Evolutionary conservation across 2,329 filamentous ascomycete genomes (phyloP), one percentile per base, ranked within the genome.

Genomic region (Pyrenophora tritici-repentis): DNA sequence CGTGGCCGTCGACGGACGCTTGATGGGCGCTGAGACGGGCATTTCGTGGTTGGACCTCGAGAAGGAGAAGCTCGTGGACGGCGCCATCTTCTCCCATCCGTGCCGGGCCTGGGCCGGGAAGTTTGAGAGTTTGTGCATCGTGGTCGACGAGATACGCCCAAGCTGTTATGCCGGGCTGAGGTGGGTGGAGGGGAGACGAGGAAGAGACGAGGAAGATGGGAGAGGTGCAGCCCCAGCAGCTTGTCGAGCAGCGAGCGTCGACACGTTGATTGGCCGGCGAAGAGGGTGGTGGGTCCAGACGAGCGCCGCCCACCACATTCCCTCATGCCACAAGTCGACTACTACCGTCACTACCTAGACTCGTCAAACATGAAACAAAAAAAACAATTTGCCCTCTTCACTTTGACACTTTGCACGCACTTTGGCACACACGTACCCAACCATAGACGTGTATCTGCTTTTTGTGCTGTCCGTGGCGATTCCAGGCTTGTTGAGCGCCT

Each of bases 51-150:
- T 81, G 63, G 81, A 81, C 67, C 82, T 76, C 52, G 81, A 83
- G 78, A 84, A 84, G 69, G 82, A 81, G 74, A 87, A 86, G 72
- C 82, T 81, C 70, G 78, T 77, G 49, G 78, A 77, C 59, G 84
- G 84, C 64, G 83, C 83, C 82, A 87, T 86, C 70, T 83, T 80
- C 73, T 86, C 84, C 83, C 83, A 86, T 72, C 84, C 84, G 82
- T 86, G 83, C 67, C 84, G 81, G 73, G 84, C 83, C 68, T 80
- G 78, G 74, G 83, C 83, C 65, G 83, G 86, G 73, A 86, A 85
- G 76, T 86, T 86, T 69, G 82, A 82, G 71, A 87, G 86, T 75
- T 86, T 86, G 77, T 86, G 84, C 84, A 86, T 87, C 71, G 66
- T 76, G 49, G 53, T 53, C 58, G 53, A 37, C 22, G 46, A 38